Evolutionary conservation across 2,329 filamentous ascomycete genomes (phyloP).

Genomic region (Chaetomium sp.): DNA sequence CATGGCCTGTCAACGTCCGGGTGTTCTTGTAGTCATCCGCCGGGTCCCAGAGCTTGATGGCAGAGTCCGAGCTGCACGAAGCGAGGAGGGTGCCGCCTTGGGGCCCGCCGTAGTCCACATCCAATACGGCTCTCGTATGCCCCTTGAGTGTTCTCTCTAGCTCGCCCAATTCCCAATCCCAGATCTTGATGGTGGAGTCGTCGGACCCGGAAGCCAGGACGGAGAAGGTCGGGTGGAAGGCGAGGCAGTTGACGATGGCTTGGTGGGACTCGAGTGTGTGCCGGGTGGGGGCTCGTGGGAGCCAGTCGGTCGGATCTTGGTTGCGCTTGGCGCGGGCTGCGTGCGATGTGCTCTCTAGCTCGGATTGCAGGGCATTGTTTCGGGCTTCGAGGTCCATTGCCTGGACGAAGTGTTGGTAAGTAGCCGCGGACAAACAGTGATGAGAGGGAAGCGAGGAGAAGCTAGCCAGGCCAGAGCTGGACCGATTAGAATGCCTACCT

Average conservation of each 20-base stretch:
- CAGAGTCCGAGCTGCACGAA: slow-evolving; percentile 81
- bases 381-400: slow-evolving; percentile 89
- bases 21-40: slow-evolving; percentile 93
- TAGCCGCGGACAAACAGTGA: neutral
- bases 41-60: slow-evolving; percentile 93
- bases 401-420: slow-evolving; percentile 37
- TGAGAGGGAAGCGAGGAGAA: neutral
- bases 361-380: slow-evolving; percentile 65
- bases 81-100: slow-evolving; percentile 69
- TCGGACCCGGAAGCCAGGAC: slow-evolving; percentile 86
- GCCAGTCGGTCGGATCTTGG: slow-evolving; percentile 81
- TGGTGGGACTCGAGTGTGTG: slow-evolving; percentile 81
- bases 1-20: slow-evolving; percentile 80
- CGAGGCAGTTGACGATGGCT: slow-evolving; percentile 74
- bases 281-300: slow-evolving; percentile 74
- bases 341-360: slow-evolving; percentile 76
- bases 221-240: slow-evolving; percentile 91
- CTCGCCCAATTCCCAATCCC: slow-evolving; percentile 94
- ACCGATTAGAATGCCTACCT: slow-evolving; percentile 45
- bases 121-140: slow-evolving; percentile 80
- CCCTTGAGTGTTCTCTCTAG: slow-evolving; percentile 86
- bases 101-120: slow-evolving; percentile 85
- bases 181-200: slow-evolving; percentile 91
- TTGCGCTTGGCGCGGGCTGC: slow-evolving; percentile 59
- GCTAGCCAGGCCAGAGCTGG: neutral